These are phyloP conservation scores for Homolaphlyctis polyrhiza DNA, from an alignment of 371 early-diverging fungal genomes.

Conservation along the genomic window DNA sequence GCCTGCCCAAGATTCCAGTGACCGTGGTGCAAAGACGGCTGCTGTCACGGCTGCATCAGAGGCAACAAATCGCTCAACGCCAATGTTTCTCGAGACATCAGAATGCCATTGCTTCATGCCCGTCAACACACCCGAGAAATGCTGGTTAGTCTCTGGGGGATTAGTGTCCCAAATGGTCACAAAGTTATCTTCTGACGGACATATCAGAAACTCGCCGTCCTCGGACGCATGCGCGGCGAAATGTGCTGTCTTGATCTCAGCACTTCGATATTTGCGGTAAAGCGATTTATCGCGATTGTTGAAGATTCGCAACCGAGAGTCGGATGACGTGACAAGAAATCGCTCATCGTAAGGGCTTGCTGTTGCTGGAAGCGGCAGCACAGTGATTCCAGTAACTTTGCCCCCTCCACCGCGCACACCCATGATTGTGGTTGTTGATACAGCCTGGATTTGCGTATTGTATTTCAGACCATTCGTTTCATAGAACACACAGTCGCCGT, in stretches of 20 bases:
- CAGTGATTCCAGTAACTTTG: constrained; percentile 58
- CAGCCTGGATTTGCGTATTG: constrained; percentile 72
- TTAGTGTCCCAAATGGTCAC: constrained; percentile 72
- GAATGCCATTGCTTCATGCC: constrained; percentile 33
- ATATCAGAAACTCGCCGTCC: constrained; percentile 65
- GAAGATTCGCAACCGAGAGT: constrained; percentile 73
- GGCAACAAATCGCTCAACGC: constrained; percentile 25
- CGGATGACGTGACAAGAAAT: constrained; percentile 72
- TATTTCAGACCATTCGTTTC: constrained; percentile 67
- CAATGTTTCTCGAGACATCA: constrained; percentile 18
- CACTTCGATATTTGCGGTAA: constrained; percentile 71
- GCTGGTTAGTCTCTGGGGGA: constrained; percentile 10
- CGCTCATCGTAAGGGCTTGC: constrained; percentile 22
- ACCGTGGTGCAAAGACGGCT: constrained; percentile 31
- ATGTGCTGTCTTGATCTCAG: constrained; percentile 60
- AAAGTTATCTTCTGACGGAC: constrained; percentile 74
- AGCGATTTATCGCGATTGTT: constrained; percentile 68
- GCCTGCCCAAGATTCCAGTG: no score
- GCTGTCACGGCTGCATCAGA: constrained; percentile 19
- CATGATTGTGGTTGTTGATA: constrained; percentile 43
- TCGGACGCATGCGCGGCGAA: constrained; percentile 69
- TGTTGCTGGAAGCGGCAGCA: constrained; percentile 9
- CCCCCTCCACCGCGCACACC: constrained; percentile 44
- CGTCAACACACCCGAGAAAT: constrained; percentile 14
- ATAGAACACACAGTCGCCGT: constrained; percentile 72